These are phyloP conservation scores for Hyaloperonospora brassicae DNA, from an alignment of 352 stramenopile genomes.

Conservation along the genomic window DNA sequence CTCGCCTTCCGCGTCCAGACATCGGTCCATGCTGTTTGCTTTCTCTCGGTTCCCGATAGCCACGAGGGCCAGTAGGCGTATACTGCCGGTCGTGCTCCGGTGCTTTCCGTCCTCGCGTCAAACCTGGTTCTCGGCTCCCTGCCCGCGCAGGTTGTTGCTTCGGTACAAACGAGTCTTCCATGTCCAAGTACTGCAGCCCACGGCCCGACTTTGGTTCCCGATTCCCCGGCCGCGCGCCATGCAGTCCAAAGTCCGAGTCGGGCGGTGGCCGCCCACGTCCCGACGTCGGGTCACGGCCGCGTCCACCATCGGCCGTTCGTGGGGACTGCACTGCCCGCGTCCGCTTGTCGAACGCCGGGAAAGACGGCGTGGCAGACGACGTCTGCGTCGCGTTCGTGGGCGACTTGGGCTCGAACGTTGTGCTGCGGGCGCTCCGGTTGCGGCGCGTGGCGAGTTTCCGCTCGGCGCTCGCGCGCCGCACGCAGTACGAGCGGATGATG, in stretches of 20 bases:
- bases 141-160: too few relatives aligned
- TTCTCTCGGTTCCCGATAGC: not conserved
- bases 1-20: slow-evolving; percentile 10
- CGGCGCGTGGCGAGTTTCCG: slow-evolving; percentile 12
- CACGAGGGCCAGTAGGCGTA: too few relatives aligned
- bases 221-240: not conserved
- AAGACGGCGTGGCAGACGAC: slow-evolving; percentile 20
- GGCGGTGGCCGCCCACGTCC: slow-evolving; percentile 6
- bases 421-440: slow-evolving; percentile 8
- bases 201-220: slow-evolving; percentile 11
- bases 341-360: slow-evolving; percentile 27
- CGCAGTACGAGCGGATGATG: slow-evolving; percentile 23
- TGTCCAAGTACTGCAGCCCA: slow-evolving; percentile 2
- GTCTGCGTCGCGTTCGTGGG: slow-evolving; percentile 19
- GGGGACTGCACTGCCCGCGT: slow-evolving; percentile 18
- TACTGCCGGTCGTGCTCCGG: too few relatives aligned
- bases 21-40: slow-evolving; percentile 8
- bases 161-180: not conserved
- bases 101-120: too few relatives aligned
- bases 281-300: not conserved
- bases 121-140: too few relatives aligned
- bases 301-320: not conserved
- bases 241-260: slow-evolving; percentile 9
- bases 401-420: slow-evolving; percentile 15
- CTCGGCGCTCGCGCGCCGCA: slow-evolving; percentile 9